Evolutionary conservation across 2,329 filamentous ascomycete species (phyloP), one percentile per base, ranked within the genome.

Genomic region (Zymoseptoria brevis): DNA sequence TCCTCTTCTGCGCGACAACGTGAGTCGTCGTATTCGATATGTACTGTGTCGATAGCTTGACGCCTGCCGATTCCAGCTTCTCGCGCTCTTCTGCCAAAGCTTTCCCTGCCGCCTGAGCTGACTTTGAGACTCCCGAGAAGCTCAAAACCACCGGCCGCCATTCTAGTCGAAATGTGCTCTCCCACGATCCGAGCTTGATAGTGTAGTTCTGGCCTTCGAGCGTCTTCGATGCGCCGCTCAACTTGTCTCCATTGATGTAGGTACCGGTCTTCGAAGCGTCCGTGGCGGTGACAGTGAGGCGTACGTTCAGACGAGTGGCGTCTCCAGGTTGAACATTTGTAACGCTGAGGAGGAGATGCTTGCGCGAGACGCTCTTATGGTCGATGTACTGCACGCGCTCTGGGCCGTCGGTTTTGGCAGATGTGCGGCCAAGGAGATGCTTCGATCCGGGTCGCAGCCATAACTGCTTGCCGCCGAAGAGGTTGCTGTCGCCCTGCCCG

Each of bases 191-290:
- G 71, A 96, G 79, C 62, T 82, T 82, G 58, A 97, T 63, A 16
- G 55, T 63, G 57, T 66, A 82, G 26, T 80, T 81, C 66, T 88
- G 87, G 54, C 81, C 75, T 35, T 81, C 78, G 24, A 62, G 53
- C 35, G 30, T 56, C 58, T 50, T 61, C 29, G 57, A 62, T 51
- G 83, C 80, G 11, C 51, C 51, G 8, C 9, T 53, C 19, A 53
- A 29, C 22, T 53, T 53, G 16, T 19, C 29, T 4, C 85, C 90
- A 70, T 96, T 88, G 57, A 97, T 77, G 2, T 80, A 77, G 0
- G 92, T 96, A 11, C 94, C 93, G 62, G 87, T 85, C 70, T 95
- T 96, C 3, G 91, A 94, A n/a, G 83, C 80, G 68, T 97, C 94
- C 65, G 86, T 86, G 58, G 97, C 79, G 3, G 81, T 87, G 57